Evolutionary conservation across 768 basidiomycete species (phyloP).

Genomic region (Leccinum olivaceopallidum): DNA sequence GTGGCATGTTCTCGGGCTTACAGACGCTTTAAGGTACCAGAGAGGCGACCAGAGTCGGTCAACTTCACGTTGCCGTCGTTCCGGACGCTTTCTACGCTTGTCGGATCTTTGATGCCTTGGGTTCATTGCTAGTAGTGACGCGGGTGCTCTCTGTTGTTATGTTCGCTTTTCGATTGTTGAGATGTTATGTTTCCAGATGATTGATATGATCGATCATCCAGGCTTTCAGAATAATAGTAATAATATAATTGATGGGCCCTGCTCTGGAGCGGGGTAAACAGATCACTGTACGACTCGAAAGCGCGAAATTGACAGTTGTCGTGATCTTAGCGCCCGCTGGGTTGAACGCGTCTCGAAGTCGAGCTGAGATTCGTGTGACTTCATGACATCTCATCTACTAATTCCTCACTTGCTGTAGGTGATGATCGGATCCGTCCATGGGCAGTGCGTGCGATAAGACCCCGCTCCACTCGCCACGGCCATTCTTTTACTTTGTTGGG

Average conservation of each 20-base stretch:
- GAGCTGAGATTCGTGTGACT: not conserved
- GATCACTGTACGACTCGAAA: too few species aligned
- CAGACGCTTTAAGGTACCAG: conserved; percentile 11
- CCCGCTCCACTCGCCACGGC: not conserved
- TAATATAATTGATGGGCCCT: not conserved
- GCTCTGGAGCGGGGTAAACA: not conserved
- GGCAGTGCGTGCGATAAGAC: not conserved
- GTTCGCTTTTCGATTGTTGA: not conserved
- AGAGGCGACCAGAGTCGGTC: conserved; percentile 23
- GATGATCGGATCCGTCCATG: not conserved
- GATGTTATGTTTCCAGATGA: not conserved
- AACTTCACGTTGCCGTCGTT: conserved; percentile 35
- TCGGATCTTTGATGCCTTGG: conserved; percentile 35
- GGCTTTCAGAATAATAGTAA: not conserved
- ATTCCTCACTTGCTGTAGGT: too few species aligned
- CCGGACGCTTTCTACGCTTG: conserved; percentile 32
- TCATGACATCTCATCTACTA: not conserved
- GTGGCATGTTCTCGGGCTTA: conserved; percentile 14
- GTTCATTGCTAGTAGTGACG: conserved; percentile 18
- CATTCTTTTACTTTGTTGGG: not conserved
- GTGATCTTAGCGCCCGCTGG: not conserved
- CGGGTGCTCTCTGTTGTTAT: not conserved
- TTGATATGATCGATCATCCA: not conserved
- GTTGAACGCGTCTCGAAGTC: not conserved
- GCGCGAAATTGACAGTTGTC: too few species aligned